Base-by-base conservation (phyloP, 352 stramenopile species). In the Globisporangium cederbergense region DNA sequence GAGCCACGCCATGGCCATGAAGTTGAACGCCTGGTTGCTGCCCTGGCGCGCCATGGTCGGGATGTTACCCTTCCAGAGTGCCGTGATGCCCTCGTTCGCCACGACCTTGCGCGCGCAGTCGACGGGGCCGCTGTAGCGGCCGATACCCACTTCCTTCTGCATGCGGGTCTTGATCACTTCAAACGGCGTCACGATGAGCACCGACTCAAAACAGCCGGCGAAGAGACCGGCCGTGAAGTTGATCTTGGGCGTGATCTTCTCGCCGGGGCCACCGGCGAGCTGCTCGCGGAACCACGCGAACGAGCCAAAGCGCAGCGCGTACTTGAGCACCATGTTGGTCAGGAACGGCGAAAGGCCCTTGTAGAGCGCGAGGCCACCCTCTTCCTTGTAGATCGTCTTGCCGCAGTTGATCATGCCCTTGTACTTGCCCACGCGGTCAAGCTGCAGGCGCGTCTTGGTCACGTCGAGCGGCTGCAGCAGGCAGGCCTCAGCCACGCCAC, bases 131-230 rank as follows among this genome's bases (percentile, higher is more conserved):
- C 68, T 86, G 72, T 89, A 89, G 9, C 97, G 93, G 61, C 98
- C 97, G 20, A 94, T 74, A 40, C 89, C 84, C 47, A 97, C 82
- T 74, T 98, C 92, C 60, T 97, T 89, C 75, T 99, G 96, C 90
- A 99, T 97, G 58, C 97, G 87, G 84, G 86, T 99, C 82, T 99
- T 99, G 73, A 98, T 98, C n/a, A 99, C 96, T 76, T 99, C 97
- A 49, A 98, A 98, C 1, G 97, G 97, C 30, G 96, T 99, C 8
- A 99, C 96, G 46, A 99, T 97, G n/a, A 98, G 61, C 54, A 98
- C 75, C 38, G 97, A 98, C 77, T 99, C 97, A 16, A 98, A 98
- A 58, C 97, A 86, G 40, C 97, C 97, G 14, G 89, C 95, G 7
- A 91, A 68, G 2, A 99, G 74, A 47, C 97, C 96, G 10, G 96